Conservation (phyloP, 768 basidiomycete species). For the Hericium coralloides region DNA sequence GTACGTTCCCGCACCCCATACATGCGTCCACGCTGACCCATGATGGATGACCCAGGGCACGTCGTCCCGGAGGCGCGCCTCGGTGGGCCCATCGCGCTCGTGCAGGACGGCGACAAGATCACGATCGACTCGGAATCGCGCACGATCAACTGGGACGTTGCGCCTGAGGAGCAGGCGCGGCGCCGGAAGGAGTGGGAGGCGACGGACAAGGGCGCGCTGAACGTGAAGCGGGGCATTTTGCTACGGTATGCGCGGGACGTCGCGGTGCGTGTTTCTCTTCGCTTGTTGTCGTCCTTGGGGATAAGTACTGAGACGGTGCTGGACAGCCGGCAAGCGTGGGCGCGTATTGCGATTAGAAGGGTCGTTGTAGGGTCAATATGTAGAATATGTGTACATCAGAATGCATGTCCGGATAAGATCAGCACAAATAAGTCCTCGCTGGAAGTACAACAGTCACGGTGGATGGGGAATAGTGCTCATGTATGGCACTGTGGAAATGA, state of each 20-base stretch:
- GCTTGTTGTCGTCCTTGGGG: not conserved
- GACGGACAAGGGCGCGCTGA: constrained; percentile 53
- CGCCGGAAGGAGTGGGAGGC: constrained; percentile 64
- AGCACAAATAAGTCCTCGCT: too few relatives aligned
- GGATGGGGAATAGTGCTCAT: not conserved
- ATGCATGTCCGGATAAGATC: too few relatives aligned
- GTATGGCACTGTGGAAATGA: not conserved
- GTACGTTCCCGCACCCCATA: constrained; percentile 9
- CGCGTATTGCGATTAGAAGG: constrained; percentile 64
- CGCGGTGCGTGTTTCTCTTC: constrained; percentile 48
- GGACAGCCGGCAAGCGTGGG: constrained; percentile 70
- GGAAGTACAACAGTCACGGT: too few relatives aligned
- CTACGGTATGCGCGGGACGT: constrained; percentile 81
- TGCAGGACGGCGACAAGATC: constrained; percentile 75
- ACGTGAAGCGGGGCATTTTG: constrained; percentile 66
- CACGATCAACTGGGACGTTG: constrained; percentile 66
- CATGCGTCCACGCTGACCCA: not conserved
- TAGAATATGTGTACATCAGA: too few relatives aligned
- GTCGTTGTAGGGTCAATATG: too few relatives aligned
- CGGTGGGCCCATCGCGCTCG: constrained; percentile 83
- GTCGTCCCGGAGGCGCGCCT: constrained; percentile 58
- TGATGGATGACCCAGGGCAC: constrained; percentile 35
- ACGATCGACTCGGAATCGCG: constrained; percentile 60
- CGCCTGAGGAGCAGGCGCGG: constrained; percentile 48
- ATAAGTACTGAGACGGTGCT: constrained; percentile 1